Evolutionary conservation across 768 basidiomycete genomes (phyloP), one percentile per base, ranked within the genome.

Genomic region (Chalciporus sphaerocephalus): DNA sequence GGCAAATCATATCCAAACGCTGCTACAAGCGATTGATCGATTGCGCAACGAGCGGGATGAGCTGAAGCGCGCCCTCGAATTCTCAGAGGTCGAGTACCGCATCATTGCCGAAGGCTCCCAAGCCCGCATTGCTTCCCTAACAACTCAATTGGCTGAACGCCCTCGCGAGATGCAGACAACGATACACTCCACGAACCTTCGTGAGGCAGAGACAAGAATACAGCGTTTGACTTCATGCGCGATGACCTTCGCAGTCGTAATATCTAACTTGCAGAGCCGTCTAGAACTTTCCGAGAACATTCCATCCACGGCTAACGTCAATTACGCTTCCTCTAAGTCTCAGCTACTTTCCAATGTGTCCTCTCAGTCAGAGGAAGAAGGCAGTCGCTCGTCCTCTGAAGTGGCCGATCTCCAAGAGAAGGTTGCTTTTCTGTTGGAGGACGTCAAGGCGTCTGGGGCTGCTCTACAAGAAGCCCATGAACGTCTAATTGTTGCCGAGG

Each of bases 21-120:
- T 89, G 18, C 69, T 89, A 40, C 62, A 62, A 21, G 80, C 86
- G 2, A 69, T 87, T 34, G 76, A 80, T n/a, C 78, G 87, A 25
- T 68, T 89, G 37, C 80, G 87, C 5, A 61, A 62, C 4, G 85
- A 90, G 53, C 74, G 87, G 5, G 82, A 89, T 50, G 68, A 64
- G 37, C 71, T 87, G 21, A 74, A 74, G 40, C 74, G 81, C 6
- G 75, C 83, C 43, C 63, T 90, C 12, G 74, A 85, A 39, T 91
- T 89, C 62, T 67, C 84, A 43, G 75, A 85, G 51, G 69, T 73
- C 3, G 87, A 91, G 64, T 78, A 79, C 20, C 76, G 70, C 51
- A 84, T 87, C 54, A 68, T 79, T 2, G 73, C 80, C 13, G 76
- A 87, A 48, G 75, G 80, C 0, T 62, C 84, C 38, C 74, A 82